Percentiles rank a stretch among this genome's conserved stretches.
Evolutionary conservation across 768 basidiomycete species (phyloP).

Genomic region (Suillus alpinus): DNA sequence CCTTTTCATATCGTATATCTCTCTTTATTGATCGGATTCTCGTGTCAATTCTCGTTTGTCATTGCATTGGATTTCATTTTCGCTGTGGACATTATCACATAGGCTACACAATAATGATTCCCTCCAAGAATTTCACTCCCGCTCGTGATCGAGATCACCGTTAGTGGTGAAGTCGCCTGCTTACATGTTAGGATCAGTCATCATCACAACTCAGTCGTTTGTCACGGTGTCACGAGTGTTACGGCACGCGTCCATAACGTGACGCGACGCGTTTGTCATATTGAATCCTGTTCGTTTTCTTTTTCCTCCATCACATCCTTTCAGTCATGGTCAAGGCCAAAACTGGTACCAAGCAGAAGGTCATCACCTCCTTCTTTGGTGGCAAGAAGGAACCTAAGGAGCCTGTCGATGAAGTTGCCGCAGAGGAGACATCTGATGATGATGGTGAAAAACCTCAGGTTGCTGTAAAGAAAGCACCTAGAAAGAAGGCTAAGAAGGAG

Average conservation of each 20-base stretch:
- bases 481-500: conserved; percentile 30
- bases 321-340: conserved; percentile 49
- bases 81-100: not conserved
- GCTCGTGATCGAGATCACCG: no score
- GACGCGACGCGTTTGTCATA: conserved; percentile 12
- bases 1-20: not conserved
- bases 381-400: conserved; percentile 27
- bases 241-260: conserved; percentile 5
- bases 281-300: not conserved
- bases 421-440: conserved; percentile 8
- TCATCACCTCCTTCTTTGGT: conserved; percentile 56
- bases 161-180: not conserved
- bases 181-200: no score
- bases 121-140: no score
- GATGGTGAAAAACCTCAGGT: conserved; percentile 25
- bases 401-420: conserved; percentile 9
- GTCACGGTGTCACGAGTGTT: conserved; percentile 6
- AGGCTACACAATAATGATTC: no score
- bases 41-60: not conserved
- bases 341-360: conserved; percentile 44
- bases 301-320: conserved; percentile 5
- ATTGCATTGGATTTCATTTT: not conserved
- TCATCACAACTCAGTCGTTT: no score
- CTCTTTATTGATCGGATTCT: not conserved
- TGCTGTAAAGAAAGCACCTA: conserved; percentile 25